A percentile compares a stretch with the other conserved stretches of the same genome.
These are phyloP conservation scores for Chlamydomonas asymmetrica DNA, from an alignment of 139 green algal genomes.

Conservation along the genomic window DNA sequence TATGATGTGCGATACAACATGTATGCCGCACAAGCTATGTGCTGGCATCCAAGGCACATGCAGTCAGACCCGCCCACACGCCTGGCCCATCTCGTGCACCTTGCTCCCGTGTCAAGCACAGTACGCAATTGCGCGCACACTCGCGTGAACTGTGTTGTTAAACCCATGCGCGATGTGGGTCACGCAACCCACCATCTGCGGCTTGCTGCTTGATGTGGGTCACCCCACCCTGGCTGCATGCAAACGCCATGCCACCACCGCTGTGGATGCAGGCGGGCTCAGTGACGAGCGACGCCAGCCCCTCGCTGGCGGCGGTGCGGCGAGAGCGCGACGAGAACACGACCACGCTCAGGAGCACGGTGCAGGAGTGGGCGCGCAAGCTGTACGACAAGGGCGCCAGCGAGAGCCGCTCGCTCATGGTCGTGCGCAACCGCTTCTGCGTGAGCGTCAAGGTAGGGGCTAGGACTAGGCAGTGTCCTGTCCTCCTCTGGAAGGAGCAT, in stretches of 20 bases:
- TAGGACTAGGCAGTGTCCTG: no score
- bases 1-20: neutral
- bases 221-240: no score
- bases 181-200: neutral
- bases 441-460: slow-evolving; percentile 41
- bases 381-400: slow-evolving; percentile 48
- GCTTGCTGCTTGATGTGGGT: no score
- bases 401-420: slow-evolving; percentile 48
- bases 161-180: neutral
- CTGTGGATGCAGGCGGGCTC: slow-evolving; percentile 41
- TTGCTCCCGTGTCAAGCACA: no score
- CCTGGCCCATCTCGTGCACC: no score
- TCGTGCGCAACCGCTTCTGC: slow-evolving; percentile 43
- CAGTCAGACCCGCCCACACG: no score
- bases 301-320: slow-evolving; percentile 47
- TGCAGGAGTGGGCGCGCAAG: slow-evolving; percentile 49
- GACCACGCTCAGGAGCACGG: slow-evolving; percentile 33
- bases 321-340: slow-evolving; percentile 47
- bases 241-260: no score
- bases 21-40: neutral
- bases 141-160: no score
- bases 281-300: slow-evolving; percentile 55
- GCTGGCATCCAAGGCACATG: no score
- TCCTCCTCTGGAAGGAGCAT: no score
- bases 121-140: no score